Evolutionary conservation across 805 yeast genomes (phyloP).

Genomic region (Spathaspora gorwiae): DNA sequence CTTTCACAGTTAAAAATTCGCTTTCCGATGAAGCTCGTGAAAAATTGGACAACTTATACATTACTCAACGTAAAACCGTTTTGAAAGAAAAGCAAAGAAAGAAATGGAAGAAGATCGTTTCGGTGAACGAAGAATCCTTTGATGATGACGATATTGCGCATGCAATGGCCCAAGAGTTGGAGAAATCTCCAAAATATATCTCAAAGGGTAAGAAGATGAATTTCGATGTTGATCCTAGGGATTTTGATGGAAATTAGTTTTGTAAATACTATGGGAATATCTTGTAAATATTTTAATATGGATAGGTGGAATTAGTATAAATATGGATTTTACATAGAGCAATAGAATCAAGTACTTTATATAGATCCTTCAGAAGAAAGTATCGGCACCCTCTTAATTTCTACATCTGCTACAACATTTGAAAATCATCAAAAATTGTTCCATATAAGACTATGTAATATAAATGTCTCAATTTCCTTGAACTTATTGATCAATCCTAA

Average conservation of each 20-base stretch:
- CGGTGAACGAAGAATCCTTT: slow-evolving; percentile 18
- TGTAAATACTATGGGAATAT: neutral
- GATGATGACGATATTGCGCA: slow-evolving; percentile 23
- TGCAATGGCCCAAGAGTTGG: slow-evolving; percentile 25
- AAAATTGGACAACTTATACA: slow-evolving; percentile 31
- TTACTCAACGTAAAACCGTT: slow-evolving; percentile 35
- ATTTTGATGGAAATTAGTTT: slow-evolving; percentile 15
- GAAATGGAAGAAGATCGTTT: slow-evolving; percentile 28
- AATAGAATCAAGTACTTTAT: too few species aligned
- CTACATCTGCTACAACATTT: too few species aligned
- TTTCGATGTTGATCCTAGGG: slow-evolving; percentile 14
- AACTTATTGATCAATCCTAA: too few species aligned
- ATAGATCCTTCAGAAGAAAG: too few species aligned
- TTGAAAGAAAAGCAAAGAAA: slow-evolving; percentile 32
- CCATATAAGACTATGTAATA: too few species aligned
- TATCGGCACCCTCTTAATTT: too few species aligned
- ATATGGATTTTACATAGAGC: too few species aligned
- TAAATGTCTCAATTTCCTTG: too few species aligned
- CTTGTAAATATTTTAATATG: neutral
- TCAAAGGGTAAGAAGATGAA: slow-evolving; percentile 24
- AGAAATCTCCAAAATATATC: slow-evolving; percentile 27
- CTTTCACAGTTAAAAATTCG: slow-evolving; percentile 25
- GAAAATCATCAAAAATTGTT: too few species aligned
- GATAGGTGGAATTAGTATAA: too few species aligned
- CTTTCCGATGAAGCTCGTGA: slow-evolving; percentile 27